Conservation (phyloP, 768 basidiomycete species). For the Scleroderma citrinum region DNA sequence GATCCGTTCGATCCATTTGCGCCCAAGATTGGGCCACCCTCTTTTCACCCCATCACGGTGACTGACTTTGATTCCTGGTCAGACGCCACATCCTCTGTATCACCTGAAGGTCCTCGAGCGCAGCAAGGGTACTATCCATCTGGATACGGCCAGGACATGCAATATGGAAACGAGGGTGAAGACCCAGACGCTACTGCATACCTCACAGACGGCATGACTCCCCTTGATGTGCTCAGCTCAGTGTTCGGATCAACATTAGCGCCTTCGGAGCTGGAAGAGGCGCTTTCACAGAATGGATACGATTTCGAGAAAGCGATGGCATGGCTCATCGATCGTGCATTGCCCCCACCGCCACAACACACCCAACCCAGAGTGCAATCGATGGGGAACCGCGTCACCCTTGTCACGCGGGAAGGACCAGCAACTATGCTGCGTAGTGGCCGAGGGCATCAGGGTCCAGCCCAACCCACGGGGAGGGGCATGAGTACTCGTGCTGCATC, state of each 20-base stretch:
- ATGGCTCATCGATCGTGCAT: constrained; percentile 77
- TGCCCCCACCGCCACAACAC: constrained; percentile 39
- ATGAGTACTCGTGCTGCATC: constrained; percentile 32
- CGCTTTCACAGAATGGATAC: constrained; percentile 78
- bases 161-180: constrained; percentile 27
- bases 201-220: constrained; percentile 92
- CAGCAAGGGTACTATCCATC: constrained; percentile 23
- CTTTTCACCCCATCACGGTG: constrained; percentile 58
- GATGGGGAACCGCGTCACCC: constrained; percentile 61
- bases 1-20: constrained; percentile 82
- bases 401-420: constrained; percentile 54
- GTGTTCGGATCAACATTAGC: constrained; percentile 91
- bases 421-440: constrained; percentile 35
- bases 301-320: constrained; percentile 97
- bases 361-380: constrained; percentile 45
- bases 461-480: constrained; percentile 16
- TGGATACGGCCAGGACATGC: constrained; percentile 28
- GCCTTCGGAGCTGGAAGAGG: constrained; percentile 90
- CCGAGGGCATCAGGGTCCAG: constrained; percentile 28
- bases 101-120: constrained; percentile 43
- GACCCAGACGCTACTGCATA: constrained; percentile 51
- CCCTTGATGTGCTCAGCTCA: constrained; percentile 90
- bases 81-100: constrained; percentile 46
- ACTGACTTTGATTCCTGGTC: constrained; percentile 61
- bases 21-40: constrained; percentile 37